phyloP scores from a whole-genome alignment of 2,329 filamentous ascomycete genomes.

The Penicillium nordicum region DNA sequence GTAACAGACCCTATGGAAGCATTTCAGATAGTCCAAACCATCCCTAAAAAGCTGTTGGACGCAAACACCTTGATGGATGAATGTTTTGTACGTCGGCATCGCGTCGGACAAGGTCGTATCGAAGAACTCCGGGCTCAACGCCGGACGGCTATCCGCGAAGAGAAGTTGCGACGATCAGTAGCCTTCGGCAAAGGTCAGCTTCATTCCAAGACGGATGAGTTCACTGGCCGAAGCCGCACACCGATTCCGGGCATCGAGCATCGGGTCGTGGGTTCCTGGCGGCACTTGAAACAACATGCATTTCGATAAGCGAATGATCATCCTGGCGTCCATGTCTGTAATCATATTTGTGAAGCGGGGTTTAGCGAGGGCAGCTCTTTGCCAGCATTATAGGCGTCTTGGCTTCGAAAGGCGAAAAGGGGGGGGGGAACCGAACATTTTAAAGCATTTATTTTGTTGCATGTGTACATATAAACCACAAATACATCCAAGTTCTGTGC shows the following conservation, averaged over 20 bases:
- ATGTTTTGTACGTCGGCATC: slow-evolving; percentile 74
- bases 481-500: not conserved
- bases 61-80: slow-evolving; percentile 77
- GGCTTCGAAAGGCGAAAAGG: not conserved
- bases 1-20: slow-evolving; percentile 90
- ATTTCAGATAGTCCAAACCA: slow-evolving; percentile 86
- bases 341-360: slow-evolving; percentile 17
- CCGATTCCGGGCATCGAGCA: slow-evolving; percentile 31
- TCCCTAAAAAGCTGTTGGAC: slow-evolving; percentile 77
- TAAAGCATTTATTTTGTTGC: slow-evolving; percentile 3
- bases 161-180: slow-evolving; percentile 40
- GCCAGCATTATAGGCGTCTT: slow-evolving; percentile 19
- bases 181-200: slow-evolving; percentile 35
- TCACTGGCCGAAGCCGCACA: slow-evolving; percentile 28
- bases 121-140: slow-evolving; percentile 71
- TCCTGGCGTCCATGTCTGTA: slow-evolving; percentile 5
- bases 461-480: slow-evolving; percentile 1
- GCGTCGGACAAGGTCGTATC: slow-evolving; percentile 76
- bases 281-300: slow-evolving; percentile 34
- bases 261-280: slow-evolving; percentile 35
- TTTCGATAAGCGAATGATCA: slow-evolving; percentile 25
- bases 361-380: slow-evolving; percentile 3
- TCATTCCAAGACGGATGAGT: slow-evolving; percentile 33
- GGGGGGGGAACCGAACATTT: not conserved
- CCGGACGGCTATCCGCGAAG: slow-evolving; percentile 48